Base-by-base conservation (phyloP, 768 basidiomycete genomes). In the Lactarius sp. region DNA sequence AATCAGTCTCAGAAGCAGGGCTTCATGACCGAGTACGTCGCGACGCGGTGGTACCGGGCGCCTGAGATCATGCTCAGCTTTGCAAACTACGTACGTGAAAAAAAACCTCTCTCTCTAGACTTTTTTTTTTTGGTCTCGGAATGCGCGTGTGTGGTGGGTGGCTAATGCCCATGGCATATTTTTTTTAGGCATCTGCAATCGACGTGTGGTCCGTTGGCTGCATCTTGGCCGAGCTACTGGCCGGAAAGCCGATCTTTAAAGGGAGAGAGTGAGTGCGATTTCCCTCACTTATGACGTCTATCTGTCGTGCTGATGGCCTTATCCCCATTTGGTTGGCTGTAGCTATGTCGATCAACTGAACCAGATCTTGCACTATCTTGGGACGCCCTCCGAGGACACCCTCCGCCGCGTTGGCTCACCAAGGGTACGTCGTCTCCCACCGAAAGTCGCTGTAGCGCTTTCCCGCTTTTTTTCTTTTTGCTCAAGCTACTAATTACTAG, bases 11-110 rank as follows among this genome's bases (percentile, higher is more conserved):
- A 87, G 84, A 90, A 90, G 70, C 89, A 88, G 71, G 96, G 96
- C 0, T 98, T 98, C 77, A 98, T 98, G 96, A 98, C 97, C 0
- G 97, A 98, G 77, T 98, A 96, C 74, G 90, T 98, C 37, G 96
- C 96, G n/a, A 99, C 96, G 8, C 82, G 96, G 61, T 98, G 96
- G 96, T 99, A 99, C 74, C 82, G 96, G 41, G 96, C 96, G 22
- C 96, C 97, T 0, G 97, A 99, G 77, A 99, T 98, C 76, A 99
- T 98, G 97, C 74, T 98, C 70, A 94, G 92, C 78, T 96, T 94
- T 69, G 92, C 92, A 22, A 94, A 94, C 77, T 94, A 94, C 71
- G 94, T 94, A 69, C 74, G 90, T 78, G 13, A 16, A 16, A 42
- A 42, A 5, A 44, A 16, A 44, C 9, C 42, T 3, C 2, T 6